Base-by-base conservation (phyloP, 768 basidiomycete genomes). In the Boletus pseudopeckii region DNA sequence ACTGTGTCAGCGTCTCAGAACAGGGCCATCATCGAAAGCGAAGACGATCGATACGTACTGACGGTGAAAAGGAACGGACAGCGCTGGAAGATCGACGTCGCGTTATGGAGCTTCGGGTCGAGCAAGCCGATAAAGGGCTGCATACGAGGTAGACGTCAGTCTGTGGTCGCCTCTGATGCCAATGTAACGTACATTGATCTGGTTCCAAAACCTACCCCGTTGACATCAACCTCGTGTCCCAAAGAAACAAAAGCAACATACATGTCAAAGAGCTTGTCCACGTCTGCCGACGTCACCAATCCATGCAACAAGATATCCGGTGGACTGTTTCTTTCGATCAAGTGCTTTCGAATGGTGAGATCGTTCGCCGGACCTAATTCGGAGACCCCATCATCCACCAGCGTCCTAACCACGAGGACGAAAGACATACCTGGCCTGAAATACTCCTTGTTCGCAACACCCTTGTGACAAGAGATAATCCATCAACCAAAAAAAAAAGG, bases 51-150 rank as follows among this genome's bases (percentile, higher is more conserved):
- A 45, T 50, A 83, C 82, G 75, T 53, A 88, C 88, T 79, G 54
- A 92, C 90, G 43, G 92, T 95, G 69, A 93, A 92, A 33, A 96
- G 75, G 75, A 94, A 96, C 0, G 93, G 92, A 62, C 89, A 91
- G 49, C 93, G 78, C 18, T 88, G 81, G 60, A 90, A 92, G 10
- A 88, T 90, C 4, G 82, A 79, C 7, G 84, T 81, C 10, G 90
- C 84, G 0, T 87, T 92, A 64, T 95, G 93, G 15, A 95, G 74
- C 7, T 82, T 83, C 10, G 85, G 85, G 68, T 94, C 92, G 11
- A 96, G 76, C 22, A 94, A 71, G 3, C 88, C 88, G 17, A 94
- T 78, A 59, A 84, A 84, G 1, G 84, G 81, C 81, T 68, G 34
- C 42, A 55, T 15, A 43, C 41, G 26, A 47, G 36, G 15, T 1